Evolutionary conservation across 768 basidiomycete species (phyloP).

Genomic region (Neoboletus brunneissimus): DNA sequence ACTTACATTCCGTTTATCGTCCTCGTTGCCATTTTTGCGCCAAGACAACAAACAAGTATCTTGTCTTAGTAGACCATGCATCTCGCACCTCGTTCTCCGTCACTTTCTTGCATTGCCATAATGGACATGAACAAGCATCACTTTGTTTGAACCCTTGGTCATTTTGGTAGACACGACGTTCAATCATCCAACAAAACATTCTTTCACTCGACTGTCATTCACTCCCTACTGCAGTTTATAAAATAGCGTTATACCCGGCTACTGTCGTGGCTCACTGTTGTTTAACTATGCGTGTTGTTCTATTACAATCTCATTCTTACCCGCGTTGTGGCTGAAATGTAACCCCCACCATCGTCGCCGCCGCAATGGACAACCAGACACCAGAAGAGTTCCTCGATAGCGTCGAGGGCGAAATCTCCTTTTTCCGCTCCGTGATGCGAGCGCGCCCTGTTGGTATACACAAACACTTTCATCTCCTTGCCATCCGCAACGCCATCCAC

Average conservation of each 20-base stretch:
- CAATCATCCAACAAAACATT: conserved; percentile 16
- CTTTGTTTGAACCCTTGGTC: conserved; percentile 10
- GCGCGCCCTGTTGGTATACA: conserved; percentile 82
- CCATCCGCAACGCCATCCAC: conserved; percentile 67
- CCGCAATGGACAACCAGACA: conserved; percentile 29
- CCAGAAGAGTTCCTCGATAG: conserved; percentile 55
- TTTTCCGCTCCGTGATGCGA: conserved; percentile 80
- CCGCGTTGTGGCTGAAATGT: conserved; percentile 10
- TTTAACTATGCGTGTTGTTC: conserved; percentile 23
- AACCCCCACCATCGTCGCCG: not conserved
- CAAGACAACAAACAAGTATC: conserved; percentile 27
- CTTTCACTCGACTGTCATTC: conserved; percentile 18
- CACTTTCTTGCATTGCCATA: conserved; percentile 26
- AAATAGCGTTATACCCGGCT: conserved; percentile 28
- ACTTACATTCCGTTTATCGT: conserved; percentile 81
- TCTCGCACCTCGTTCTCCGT: conserved; percentile 6
- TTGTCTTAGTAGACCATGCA: conserved; percentile 9
- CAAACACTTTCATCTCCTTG: conserved; percentile 76
- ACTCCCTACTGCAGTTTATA: conserved; percentile 30
- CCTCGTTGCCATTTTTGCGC: conserved; percentile 62
- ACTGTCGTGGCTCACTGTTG: conserved; percentile 19
- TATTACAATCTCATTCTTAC: conserved; percentile 8
- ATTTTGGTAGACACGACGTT: conserved; percentile 15
- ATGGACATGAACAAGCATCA: conserved; percentile 17
- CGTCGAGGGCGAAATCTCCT: conserved; percentile 79